These are phyloP conservation scores for Ricinus communis DNA, from an alignment of 345 rosid genomes.

Conservation along the genomic window DNA sequence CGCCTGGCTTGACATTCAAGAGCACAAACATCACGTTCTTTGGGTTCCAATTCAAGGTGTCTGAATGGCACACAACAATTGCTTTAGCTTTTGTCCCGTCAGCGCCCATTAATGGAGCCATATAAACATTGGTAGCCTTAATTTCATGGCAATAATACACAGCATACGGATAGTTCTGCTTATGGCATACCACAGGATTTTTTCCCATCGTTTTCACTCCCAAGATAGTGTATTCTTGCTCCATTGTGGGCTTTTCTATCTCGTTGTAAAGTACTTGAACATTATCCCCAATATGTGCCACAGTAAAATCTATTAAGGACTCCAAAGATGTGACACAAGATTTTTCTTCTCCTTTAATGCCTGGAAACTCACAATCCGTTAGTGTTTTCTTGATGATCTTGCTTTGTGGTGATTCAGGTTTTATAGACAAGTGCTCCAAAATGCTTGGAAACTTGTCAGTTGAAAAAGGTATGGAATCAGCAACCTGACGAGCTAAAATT, in stretches of 20 bases:
- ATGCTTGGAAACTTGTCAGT: slow-evolving; percentile 1
- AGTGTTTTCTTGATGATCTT: background rate
- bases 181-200: slow-evolving; percentile 14
- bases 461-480: slow-evolving; percentile 10
- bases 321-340: slow-evolving; percentile 20
- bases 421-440: background rate
- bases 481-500: slow-evolving; percentile 1
- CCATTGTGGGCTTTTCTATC: background rate
- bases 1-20: slow-evolving; percentile 13
- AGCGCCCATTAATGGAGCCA: slow-evolving; percentile 9
- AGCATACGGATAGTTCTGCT: slow-evolving; percentile 16
- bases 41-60: slow-evolving; percentile 22
- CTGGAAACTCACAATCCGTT: slow-evolving; percentile 4
- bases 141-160: slow-evolving; percentile 18
- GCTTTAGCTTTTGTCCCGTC: slow-evolving; percentile 12
- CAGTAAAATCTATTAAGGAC: slow-evolving; percentile 14
- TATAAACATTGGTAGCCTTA: background rate
- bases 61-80: slow-evolving; percentile 15
- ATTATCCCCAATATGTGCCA: slow-evolving; percentile 2
- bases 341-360: slow-evolving; percentile 22
- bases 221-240: background rate
- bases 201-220: slow-evolving; percentile 6
- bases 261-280: slow-evolving; percentile 6
- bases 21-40: slow-evolving; percentile 13
- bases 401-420: background rate